A percentile compares a stretch with the other conserved stretches of the same genome.
Evolutionary conservation across 768 basidiomycete species (phyloP).

Genomic region (Phylloporus arenicola): DNA sequence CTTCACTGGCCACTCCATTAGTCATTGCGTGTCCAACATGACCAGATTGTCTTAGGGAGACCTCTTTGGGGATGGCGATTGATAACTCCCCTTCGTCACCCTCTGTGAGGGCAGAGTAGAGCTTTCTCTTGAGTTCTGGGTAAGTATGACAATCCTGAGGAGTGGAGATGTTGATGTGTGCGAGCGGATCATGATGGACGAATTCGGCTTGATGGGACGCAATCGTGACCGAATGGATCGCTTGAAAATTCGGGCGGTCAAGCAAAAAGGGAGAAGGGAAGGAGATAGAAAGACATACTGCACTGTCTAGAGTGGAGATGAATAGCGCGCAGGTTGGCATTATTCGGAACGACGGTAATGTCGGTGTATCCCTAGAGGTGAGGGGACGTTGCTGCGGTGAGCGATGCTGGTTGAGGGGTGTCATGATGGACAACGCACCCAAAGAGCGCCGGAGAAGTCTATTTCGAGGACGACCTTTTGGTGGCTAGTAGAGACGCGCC

Average conservation of each 20-base stretch:
- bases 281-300: conserved; percentile 45
- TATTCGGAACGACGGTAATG: conserved; percentile 80
- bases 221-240: conserved; percentile 69
- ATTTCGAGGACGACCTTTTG: conserved; percentile 95
- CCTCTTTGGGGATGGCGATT: conserved; percentile 76
- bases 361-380: conserved; percentile 80
- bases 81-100: conserved; percentile 93
- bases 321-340: conserved; percentile 72
- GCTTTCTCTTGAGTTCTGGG: conserved; percentile 87
- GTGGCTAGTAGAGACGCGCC: conserved; percentile 74
- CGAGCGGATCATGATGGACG: conserved; percentile 69
- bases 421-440: conserved; percentile 48
- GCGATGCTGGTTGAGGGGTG: conserved; percentile 12
- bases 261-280: conserved; percentile 13
- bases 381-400: conserved; percentile 16
- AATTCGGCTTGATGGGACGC: conserved; percentile 71
- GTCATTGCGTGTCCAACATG: conserved; percentile 33
- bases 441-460: conserved; percentile 82
- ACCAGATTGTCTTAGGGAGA: conserved; percentile 57
- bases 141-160: conserved; percentile 80
- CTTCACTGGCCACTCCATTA: conserved; percentile 50
- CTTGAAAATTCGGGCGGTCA: conserved; percentile 36
- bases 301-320: conserved; percentile 88
- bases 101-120: conserved; percentile 88
- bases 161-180: conserved; percentile 59